These are phyloP conservation scores for Penicillium arizonense DNA, from an alignment of 495 filamentous ascomycete genomes.

Conservation along the genomic window DNA sequence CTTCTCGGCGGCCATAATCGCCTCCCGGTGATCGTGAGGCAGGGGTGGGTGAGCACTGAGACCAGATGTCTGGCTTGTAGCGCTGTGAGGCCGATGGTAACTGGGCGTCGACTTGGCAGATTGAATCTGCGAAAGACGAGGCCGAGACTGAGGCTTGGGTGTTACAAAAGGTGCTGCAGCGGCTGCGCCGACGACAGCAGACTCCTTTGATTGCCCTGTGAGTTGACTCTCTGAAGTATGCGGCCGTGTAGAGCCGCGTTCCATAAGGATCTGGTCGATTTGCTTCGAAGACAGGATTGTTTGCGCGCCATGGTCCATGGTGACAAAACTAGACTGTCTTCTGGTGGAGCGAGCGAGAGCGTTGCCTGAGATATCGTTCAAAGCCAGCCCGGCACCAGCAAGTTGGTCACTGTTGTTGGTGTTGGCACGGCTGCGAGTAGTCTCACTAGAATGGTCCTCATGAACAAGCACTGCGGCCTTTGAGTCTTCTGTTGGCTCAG, in stretches of 20 bases:
- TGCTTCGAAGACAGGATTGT: constrained; percentile 70
- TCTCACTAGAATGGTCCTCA: constrained; percentile 55
- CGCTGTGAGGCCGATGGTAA: constrained; percentile 64
- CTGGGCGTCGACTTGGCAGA: constrained; percentile 29
- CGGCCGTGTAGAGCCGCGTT: constrained; percentile 32
- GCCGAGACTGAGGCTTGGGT: constrained; percentile 27
- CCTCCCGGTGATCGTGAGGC: constrained; percentile 76
- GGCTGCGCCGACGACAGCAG: constrained; percentile 14
- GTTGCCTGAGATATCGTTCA: constrained; percentile 47
- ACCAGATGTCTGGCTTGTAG: constrained; percentile 56
- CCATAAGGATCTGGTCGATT: constrained; percentile 65
- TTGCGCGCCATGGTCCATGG: constrained; percentile 67
- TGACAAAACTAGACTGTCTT: constrained; percentile 40
- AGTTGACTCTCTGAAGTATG: constrained; percentile 26
- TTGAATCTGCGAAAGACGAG: constrained; percentile 34
- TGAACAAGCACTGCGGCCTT: constrained; percentile 36
- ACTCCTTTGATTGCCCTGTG: constrained; percentile 32
- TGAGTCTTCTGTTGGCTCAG: constrained; percentile 19
- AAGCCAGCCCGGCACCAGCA: constrained; percentile 39
- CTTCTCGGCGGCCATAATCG: constrained; percentile 74
- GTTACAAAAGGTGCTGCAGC: constrained; percentile 34
- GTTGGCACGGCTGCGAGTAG: constrained; percentile 29
- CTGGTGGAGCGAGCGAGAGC: constrained; percentile 28
- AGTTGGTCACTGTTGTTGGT: constrained; percentile 38
- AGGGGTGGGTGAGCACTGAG: constrained; percentile 65